These are phyloP conservation scores for Pichia sp. DNA, from an alignment of 1,139 yeast genomes.

Conservation along the genomic window DNA sequence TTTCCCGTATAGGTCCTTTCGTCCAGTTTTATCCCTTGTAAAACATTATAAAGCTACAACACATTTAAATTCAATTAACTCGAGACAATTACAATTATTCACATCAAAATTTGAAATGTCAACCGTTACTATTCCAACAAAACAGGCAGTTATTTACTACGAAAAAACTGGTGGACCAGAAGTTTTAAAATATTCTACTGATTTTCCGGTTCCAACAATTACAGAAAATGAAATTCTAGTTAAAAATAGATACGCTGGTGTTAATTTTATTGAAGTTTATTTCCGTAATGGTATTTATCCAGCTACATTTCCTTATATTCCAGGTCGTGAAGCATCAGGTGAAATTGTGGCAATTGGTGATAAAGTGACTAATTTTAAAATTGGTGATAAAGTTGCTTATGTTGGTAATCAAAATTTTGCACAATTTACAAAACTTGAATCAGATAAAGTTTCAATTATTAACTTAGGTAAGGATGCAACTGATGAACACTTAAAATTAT, in stretches of 20 bases:
- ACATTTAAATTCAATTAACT: background rate
- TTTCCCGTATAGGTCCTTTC: too few species aligned
- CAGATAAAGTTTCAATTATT: slow-evolving; percentile 31
- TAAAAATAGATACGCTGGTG: slow-evolving; percentile 68
- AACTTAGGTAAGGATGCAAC: slow-evolving; percentile 45
- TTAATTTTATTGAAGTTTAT: slow-evolving; percentile 78
- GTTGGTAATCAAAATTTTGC: slow-evolving; percentile 51
- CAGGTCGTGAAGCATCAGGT: slow-evolving; percentile 88
- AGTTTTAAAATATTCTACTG: slow-evolving; percentile 42
- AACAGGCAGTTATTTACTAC: slow-evolving; percentile 54
- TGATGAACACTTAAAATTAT: slow-evolving; percentile 43
- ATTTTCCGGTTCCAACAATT: slow-evolving; percentile 52
- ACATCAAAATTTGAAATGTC: slow-evolving; percentile 1
- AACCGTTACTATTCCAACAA: slow-evolving; percentile 37
- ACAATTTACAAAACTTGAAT: slow-evolving; percentile 54
- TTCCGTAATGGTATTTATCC: slow-evolving; percentile 76
- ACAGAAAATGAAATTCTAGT: slow-evolving; percentile 53
- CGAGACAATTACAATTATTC: background rate
- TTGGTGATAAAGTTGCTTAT: slow-evolving; percentile 73
- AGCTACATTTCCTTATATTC: slow-evolving; percentile 46
- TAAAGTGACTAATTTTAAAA: slow-evolving; percentile 46
- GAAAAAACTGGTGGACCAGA: slow-evolving; percentile 53
- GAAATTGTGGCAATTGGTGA: slow-evolving; percentile 62
- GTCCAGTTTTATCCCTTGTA: background rate
- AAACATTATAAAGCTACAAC: background rate